Evolutionary conservation across 2,329 filamentous ascomycete genomes (phyloP).

Genomic region (Didymosphaeria variabile): DNA sequence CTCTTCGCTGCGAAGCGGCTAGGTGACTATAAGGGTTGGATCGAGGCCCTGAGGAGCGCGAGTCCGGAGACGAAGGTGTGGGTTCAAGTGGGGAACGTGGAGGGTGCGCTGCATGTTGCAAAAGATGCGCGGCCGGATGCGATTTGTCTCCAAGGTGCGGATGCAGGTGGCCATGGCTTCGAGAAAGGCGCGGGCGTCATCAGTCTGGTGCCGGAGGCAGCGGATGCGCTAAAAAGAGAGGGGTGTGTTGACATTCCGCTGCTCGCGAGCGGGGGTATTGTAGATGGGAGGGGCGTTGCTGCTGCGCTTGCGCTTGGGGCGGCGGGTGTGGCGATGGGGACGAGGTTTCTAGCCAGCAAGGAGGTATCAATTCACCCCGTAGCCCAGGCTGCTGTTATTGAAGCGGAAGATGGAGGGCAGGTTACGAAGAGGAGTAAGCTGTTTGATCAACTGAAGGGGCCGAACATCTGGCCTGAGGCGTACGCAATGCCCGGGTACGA

Average conservation of each 20-base stretch:
- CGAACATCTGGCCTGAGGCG: constrained; percentile 64
- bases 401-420: constrained; percentile 59
- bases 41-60: constrained; percentile 42
- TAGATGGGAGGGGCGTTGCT: constrained; percentile 66
- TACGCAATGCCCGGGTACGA: too few species aligned
- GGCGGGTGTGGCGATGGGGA: constrained; percentile 68
- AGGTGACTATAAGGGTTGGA: constrained; percentile 50
- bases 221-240: constrained; percentile 55
- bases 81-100: constrained; percentile 69
- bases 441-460: constrained; percentile 65
- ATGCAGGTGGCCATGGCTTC: constrained; percentile 72
- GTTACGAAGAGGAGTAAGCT: constrained; percentile 60
- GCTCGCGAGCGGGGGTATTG: constrained; percentile 68
- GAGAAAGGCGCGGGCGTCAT: constrained; percentile 64
- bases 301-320: constrained; percentile 65
- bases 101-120: constrained; percentile 62
- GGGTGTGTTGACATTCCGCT: constrained; percentile 44
- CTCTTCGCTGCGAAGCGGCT: constrained; percentile 67
- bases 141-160: constrained; percentile 70
- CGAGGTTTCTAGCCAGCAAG: constrained; percentile 66
- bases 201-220: constrained; percentile 66
- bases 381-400: constrained; percentile 58
- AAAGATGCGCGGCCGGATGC: constrained; percentile 62
- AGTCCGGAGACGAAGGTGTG: constrained; percentile 59
- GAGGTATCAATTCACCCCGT: constrained; percentile 57